These are phyloP conservation scores for Ganoderma sinense DNA, from an alignment of 1,284 basidiomycete genomes.

Conservation along the genomic window DNA sequence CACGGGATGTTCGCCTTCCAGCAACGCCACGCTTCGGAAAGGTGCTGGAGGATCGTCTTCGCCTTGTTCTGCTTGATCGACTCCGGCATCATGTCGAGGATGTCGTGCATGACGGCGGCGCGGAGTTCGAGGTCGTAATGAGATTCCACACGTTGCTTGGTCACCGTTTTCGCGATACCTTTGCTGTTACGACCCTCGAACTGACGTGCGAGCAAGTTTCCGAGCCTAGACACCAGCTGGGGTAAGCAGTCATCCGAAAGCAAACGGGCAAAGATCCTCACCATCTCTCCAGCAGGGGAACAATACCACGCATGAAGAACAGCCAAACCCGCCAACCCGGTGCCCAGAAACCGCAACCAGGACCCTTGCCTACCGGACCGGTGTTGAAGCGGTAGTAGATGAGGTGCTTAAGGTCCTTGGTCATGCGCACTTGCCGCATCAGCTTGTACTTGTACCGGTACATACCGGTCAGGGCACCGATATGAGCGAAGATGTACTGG, in stretches of 20 bases:
- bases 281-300: conserved; percentile 97
- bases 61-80: conserved; percentile 99
- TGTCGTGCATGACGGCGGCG: conserved; percentile 99
- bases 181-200: conserved; percentile 99
- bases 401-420: conserved; percentile 98
- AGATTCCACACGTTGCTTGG: conserved; percentile 98
- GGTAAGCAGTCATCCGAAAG: not conserved
- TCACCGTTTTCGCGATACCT: conserved; percentile 94
- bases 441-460: conserved; percentile 99
- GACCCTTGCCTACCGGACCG: conserved; percentile 98
- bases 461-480: conserved; percentile 98
- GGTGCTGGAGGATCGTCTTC: conserved; percentile 97
- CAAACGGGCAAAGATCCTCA: conserved; percentile 37
- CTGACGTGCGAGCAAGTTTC: conserved; percentile 96
- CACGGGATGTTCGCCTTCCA: conserved; percentile 99
- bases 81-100: conserved; percentile 99
- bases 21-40: conserved; percentile 98
- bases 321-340: conserved; percentile 99
- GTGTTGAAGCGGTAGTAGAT: conserved; percentile 99
- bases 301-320: conserved; percentile 99
- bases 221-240: conserved; percentile 67
- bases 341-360: conserved; percentile 99
- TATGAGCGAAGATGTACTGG: conserved; percentile 98
- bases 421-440: conserved; percentile 99
- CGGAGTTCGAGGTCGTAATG: conserved; percentile 98